These are phyloP conservation scores for Cornus suecica DNA, from an alignment of 148 eudicot genomes.

Conservation along the genomic window DNA sequence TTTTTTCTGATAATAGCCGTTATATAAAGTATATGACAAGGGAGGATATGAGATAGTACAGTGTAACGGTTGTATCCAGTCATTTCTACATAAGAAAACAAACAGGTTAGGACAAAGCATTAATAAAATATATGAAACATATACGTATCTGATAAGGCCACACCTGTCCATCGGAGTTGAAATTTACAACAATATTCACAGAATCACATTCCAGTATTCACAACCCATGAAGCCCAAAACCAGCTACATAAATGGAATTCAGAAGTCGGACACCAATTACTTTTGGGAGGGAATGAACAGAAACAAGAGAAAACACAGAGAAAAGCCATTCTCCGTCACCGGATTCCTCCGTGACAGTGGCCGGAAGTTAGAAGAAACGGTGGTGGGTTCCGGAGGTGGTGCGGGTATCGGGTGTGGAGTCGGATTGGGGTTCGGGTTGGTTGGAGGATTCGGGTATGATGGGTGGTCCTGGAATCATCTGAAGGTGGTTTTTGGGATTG, in stretches of 20 bases:
- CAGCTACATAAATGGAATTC: slow-evolving; percentile 17
- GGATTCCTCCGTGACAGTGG: slow-evolving; percentile 25
- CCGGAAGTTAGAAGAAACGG: slow-evolving; percentile 25
- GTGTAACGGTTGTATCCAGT: too few relatives aligned
- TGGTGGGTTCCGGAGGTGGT: slow-evolving; percentile 56
- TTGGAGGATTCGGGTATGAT: slow-evolving; percentile 51
- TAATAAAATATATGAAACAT: too few relatives aligned
- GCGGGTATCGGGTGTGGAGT: slow-evolving; percentile 68
- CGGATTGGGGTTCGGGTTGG: slow-evolving; percentile 55
- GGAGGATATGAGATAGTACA: too few relatives aligned
- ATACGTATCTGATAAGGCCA: too few relatives aligned
- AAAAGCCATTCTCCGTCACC: slow-evolving; percentile 12
- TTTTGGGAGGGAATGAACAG: slow-evolving; percentile 28
- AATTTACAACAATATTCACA: too few relatives aligned
- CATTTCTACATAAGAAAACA: too few relatives aligned
- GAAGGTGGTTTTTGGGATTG: slow-evolving; percentile 47
- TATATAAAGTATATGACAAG: too few relatives aligned
- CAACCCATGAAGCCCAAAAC: slow-evolving; percentile 1
- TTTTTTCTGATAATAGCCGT: too few relatives aligned
- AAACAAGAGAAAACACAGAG: slow-evolving; percentile 9
- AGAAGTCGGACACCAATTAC: slow-evolving; percentile 27
- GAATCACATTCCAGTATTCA: background rate
- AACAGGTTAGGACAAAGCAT: too few relatives aligned
- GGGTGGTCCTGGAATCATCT: slow-evolving; percentile 58
- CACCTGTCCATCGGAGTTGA: too few relatives aligned